These are phyloP conservation scores for Ricinus communis DNA, from an alignment of 345 rosid genomes.

Conservation along the genomic window DNA sequence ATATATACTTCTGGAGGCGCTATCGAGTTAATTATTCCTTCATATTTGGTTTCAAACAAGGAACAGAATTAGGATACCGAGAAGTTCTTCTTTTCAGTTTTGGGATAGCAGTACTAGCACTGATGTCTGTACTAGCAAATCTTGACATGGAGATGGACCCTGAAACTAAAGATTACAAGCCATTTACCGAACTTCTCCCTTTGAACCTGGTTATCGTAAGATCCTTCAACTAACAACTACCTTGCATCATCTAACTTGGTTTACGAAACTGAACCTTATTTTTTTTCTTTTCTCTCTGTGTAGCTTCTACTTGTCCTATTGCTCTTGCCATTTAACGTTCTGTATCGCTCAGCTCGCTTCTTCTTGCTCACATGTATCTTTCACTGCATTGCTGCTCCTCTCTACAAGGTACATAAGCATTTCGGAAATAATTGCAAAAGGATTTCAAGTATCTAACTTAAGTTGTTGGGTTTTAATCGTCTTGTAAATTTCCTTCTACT, in stretches of 20 bases:
- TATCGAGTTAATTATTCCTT: slow-evolving; percentile 51
- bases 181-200: slow-evolving; percentile 41
- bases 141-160: slow-evolving; percentile 50
- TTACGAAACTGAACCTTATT: not conserved
- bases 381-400: slow-evolving; percentile 43
- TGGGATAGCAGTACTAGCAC: slow-evolving; percentile 36
- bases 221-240: not conserved
- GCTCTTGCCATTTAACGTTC: slow-evolving; percentile 36
- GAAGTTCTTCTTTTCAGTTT: slow-evolving; percentile 39
- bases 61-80: slow-evolving; percentile 41
- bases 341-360: slow-evolving; percentile 40
- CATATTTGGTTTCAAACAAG: slow-evolving; percentile 54
- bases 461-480: not conserved
- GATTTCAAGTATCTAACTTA: too few species aligned
- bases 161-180: slow-evolving; percentile 26
- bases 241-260: not conserved
- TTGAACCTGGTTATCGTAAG: slow-evolving; percentile 30
- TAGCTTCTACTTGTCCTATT: slow-evolving; percentile 31
- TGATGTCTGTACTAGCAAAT: slow-evolving; percentile 35
- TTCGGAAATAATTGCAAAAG: not conserved
- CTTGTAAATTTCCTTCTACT: not conserved
- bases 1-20: slow-evolving; percentile 46
- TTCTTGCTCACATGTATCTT: slow-evolving; percentile 36
- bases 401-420: slow-evolving; percentile 38
- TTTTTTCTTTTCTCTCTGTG: slow-evolving; percentile 14